A percentile compares a stretch with the other conserved stretches of the same genome.
Conservation (phyloP, 441 rosid genomes). For the Pelargonium fulgidum region DNA sequence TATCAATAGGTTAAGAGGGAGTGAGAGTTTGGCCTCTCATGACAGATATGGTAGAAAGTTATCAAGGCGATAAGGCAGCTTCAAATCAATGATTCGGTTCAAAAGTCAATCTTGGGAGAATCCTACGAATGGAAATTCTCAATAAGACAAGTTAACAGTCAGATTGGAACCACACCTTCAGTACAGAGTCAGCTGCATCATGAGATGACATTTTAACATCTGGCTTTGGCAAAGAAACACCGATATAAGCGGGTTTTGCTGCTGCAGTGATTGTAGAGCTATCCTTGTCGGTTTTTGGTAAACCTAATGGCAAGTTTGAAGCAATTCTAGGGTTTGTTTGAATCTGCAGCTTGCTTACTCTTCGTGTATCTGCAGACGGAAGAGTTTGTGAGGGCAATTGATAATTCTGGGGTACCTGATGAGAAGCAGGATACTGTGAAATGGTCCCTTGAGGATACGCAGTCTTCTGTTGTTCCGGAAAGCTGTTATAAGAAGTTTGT, state of each 20-base stretch:
- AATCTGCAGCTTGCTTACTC: constrained; percentile 81
- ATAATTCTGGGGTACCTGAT: constrained; percentile 55
- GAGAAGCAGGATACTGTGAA: constrained; percentile 49
- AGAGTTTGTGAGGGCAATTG: constrained; percentile 45
- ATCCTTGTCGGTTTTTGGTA: constrained; percentile 61
- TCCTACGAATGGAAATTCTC: neutral
- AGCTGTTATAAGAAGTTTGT: constrained; percentile 53
- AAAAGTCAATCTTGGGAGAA: neutral
- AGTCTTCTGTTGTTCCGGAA: constrained; percentile 64
- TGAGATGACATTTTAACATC: constrained; percentile 36
- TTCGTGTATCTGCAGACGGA: constrained; percentile 48
- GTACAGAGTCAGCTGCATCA: constrained; percentile 54
- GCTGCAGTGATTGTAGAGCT: constrained; percentile 33
- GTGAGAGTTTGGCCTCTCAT: neutral
- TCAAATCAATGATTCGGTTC: neutral
- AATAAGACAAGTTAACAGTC: neutral
- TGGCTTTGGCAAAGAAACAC: constrained; percentile 63
- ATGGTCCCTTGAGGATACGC: constrained; percentile 52
- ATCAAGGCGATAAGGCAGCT: neutral
- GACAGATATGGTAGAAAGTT: neutral
- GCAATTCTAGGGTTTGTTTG: constrained; percentile 96
- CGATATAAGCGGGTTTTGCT: constrained; percentile 74
- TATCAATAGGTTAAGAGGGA: neutral
- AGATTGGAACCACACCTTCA: constrained; percentile 50
- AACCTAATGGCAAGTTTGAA: constrained; percentile 70